These are phyloP conservation scores for Cunninghamia lanceolata DNA, from an alignment of 75 land plant species.

Conservation along the genomic window DNA sequence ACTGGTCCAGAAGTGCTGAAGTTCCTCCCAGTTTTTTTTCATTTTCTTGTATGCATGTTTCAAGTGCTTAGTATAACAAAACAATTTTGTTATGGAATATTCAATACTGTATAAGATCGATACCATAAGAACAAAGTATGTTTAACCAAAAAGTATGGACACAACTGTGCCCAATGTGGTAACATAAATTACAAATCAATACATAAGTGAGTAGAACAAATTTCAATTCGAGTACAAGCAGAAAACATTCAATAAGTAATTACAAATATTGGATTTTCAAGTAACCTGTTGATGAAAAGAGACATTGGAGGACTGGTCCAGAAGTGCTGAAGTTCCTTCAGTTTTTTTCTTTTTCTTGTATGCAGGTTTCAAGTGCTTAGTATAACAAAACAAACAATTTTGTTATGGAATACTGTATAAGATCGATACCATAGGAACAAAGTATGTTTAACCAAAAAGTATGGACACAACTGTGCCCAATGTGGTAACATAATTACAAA, in stretches of 20 bases:
- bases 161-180: not conserved
- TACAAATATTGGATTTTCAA: not conserved
- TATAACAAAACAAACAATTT: not conserved
- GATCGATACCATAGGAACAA: not conserved
- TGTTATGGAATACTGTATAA: no score
- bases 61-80: not conserved
- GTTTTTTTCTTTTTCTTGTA: not conserved
- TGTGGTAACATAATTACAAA: not conserved
- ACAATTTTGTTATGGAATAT: no score
- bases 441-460: not conserved
- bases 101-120: no score
- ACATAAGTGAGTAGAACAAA: not conserved
- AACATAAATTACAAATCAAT: not conserved
- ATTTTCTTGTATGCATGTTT: not conserved
- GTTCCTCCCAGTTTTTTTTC: not conserved
- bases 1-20: not conserved
- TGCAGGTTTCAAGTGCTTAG: not conserved
- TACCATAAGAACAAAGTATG: not conserved
- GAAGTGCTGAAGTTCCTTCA: not conserved
- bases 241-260: not conserved
- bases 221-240: not conserved
- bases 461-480: not conserved
- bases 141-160: not conserved
- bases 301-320: not conserved
- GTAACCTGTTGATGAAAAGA: not conserved